These are phyloP conservation scores for Eimeria necatrix DNA, from an alignment of 169 alveolate species.

Conservation along the genomic window DNA sequence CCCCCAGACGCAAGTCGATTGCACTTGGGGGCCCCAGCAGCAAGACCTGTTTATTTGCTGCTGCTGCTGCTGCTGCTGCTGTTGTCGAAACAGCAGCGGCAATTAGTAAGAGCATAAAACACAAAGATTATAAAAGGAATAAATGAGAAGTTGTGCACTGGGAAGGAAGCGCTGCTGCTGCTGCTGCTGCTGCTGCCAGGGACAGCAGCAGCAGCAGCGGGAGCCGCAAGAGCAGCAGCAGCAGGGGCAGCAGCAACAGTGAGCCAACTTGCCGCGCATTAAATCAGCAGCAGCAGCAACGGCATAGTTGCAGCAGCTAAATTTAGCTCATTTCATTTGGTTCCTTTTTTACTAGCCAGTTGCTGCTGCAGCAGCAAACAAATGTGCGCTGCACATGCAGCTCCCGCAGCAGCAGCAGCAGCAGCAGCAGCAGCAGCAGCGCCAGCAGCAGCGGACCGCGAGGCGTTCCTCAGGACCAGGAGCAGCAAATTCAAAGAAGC, in stretches of 20 bases:
- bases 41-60: not conserved
- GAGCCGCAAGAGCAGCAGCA: slow-evolving; percentile 7
- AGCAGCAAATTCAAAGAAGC: too few relatives aligned
- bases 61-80: slow-evolving; percentile 33
- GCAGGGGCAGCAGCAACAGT: not conserved
- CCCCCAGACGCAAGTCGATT: not conserved
- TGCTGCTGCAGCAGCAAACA: too few relatives aligned
- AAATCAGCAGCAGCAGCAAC: not conserved
- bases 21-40: slow-evolving; percentile 38
- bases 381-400: too few relatives aligned
- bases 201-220: too few relatives aligned
- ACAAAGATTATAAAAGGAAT: not conserved
- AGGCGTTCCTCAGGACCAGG: too few relatives aligned
- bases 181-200: too few relatives aligned
- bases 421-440: too few relatives aligned
- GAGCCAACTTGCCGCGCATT: not conserved
- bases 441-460: too few relatives aligned
- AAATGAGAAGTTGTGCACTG: not conserved
- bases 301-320: not conserved
- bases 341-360: not conserved
- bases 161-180: not conserved
- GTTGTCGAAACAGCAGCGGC: slow-evolving; percentile 18
- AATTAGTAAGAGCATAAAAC: not conserved
- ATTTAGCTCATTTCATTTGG: not conserved
- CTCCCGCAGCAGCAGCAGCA: too few relatives aligned